Base-by-base conservation (phyloP, 2,329 filamentous ascomycete species). In the Fusarium albidum region DNA sequence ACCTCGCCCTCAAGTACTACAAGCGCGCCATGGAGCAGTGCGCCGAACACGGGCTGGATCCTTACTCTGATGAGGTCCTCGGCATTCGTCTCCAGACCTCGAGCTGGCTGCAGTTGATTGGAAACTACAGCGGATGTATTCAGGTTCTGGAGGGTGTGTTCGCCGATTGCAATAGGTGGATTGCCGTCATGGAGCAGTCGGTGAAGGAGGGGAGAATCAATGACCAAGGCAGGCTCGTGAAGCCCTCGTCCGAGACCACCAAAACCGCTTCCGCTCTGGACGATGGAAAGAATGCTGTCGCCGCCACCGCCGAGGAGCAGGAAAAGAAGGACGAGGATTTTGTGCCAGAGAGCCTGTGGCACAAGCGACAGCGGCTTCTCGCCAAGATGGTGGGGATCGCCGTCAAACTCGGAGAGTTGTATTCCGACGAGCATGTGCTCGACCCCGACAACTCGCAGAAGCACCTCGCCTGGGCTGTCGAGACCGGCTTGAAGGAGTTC, bases 51-150 rank as follows among this genome's bases (percentile, higher is more conserved):
- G 86, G 87, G 1, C 84, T 99, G 77, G 92, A 98, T 69, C 91
- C 91, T 0, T 96, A 93, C 70, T 93, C 90, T 5, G 90, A 97
- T 65, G 93, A 97, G 71, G 88, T 97, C 28, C 81, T 97, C 63
- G 95, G 95, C 9, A 87, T 98, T 45, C 91, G 92, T 68, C 87
- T 98, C 43, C 87, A 93, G 69, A 80, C 96, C 9, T 87, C 91
- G 2, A 82, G 82, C 9, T 86, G 96, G 80, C 81, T 96, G 57
- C 91, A 97, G 73, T 88, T 89, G 68, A 84, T 91, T 13, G 82
- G 87, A 27, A 84, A 89, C 65, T 87, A 87, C 67, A 79, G 84
- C 17, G 84, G 87, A 51, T 86, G 92, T 0, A 87, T 91, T 51
- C 84, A 91, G 42, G 86, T 96, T 5, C 76, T 97, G 27, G 91